phyloP scores from a whole-genome alignment of 1,284 basidiomycete species.

The Phaffia rhodozyma region DNA sequence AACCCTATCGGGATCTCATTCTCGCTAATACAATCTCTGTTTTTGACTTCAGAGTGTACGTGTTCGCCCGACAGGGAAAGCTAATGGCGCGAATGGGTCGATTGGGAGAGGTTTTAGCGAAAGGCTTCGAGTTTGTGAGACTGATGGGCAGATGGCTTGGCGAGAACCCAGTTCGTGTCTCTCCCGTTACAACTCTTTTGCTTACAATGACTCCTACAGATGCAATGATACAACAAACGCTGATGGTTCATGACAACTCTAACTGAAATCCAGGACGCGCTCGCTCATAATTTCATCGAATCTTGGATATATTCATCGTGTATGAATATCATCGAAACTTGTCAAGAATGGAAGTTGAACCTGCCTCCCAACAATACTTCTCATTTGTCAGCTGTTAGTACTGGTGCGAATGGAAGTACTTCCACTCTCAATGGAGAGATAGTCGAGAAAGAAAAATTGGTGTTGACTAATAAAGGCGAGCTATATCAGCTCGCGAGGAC shows the following conservation, averaged over 20 bases:
- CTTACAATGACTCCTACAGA: slow-evolving; percentile 4
- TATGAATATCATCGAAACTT: slow-evolving; percentile 71
- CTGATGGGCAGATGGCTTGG: slow-evolving; percentile 56
- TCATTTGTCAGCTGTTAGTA: slow-evolving; percentile 25
- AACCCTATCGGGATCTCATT: slow-evolving; percentile 80
- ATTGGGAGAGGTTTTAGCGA: slow-evolving; percentile 54
- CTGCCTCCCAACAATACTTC: slow-evolving; percentile 20
- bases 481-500: slow-evolving; percentile 65
- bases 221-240: slow-evolving; percentile 15
- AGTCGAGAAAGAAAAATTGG: slow-evolving; percentile 23
- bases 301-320: slow-evolving; percentile 90
- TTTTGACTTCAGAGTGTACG: slow-evolving; percentile 86
- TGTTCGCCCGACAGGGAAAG: slow-evolving; percentile 73
- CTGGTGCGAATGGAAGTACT: slow-evolving; percentile 40
- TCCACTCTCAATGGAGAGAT: slow-evolving; percentile 46
- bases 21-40: slow-evolving; percentile 81
- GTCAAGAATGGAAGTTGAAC: slow-evolving; percentile 56
- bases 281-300: slow-evolving; percentile 75
- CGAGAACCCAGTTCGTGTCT: slow-evolving; percentile 32
- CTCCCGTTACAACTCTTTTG: slow-evolving; percentile 22
- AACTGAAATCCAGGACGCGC: slow-evolving; percentile 40
- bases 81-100: slow-evolving; percentile 61
- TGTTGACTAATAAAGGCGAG: slow-evolving; percentile 52
- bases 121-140: slow-evolving; percentile 59
- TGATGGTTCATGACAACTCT: slow-evolving; percentile 19